Base-by-base conservation (phyloP, 768 basidiomycete species). In the Mycena floridula region DNA sequence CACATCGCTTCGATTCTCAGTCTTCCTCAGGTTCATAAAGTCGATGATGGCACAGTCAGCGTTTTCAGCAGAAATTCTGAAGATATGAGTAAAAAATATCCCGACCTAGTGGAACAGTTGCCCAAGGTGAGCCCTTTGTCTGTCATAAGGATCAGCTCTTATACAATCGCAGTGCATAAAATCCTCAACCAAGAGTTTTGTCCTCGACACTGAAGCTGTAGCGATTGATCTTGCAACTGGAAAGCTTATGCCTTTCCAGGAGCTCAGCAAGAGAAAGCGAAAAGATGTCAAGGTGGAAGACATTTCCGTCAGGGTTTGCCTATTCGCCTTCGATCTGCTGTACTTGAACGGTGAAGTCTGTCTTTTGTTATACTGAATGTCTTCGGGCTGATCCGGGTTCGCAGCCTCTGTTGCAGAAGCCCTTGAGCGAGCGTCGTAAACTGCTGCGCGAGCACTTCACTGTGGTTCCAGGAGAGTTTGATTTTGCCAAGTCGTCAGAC, bases 31-130 rank as follows among this genome's bases (percentile, higher is more conserved):
- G 86, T 95, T 3, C 96, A 99, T 64, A 81, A 74, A 58, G 67
- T 92, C 38, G 79, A 81, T 35, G 76, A 91, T 56, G 95, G 93
- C 1, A 76, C 73, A 4, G 82, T 99, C 16, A 77, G 78, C n/a
- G 84, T 99, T 35, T 99, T 97, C 65, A 94, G 91, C 60, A 73
- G 96, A 45, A 99, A 99, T 63, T 96, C 93, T 21, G 96, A 99
- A 63, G 93, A 99, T 54, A 99, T 98, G 96, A 93, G 87, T 60
- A 91, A 91, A 62, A 99, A 99, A 59, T 99, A 98, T 67, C 96
- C 96, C 0, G 96, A 99, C 69, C 72, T 99, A n/a, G 80, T 96
- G 9, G 89, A 91, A 49, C 93, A 97, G 59, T 72, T 97, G 16
- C 91, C 94, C 4, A 77, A 76, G 40, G 95, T 93, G 47, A 38